Conservation (phyloP, 768 basidiomycete genomes). For the Collybia nuda region DNA sequence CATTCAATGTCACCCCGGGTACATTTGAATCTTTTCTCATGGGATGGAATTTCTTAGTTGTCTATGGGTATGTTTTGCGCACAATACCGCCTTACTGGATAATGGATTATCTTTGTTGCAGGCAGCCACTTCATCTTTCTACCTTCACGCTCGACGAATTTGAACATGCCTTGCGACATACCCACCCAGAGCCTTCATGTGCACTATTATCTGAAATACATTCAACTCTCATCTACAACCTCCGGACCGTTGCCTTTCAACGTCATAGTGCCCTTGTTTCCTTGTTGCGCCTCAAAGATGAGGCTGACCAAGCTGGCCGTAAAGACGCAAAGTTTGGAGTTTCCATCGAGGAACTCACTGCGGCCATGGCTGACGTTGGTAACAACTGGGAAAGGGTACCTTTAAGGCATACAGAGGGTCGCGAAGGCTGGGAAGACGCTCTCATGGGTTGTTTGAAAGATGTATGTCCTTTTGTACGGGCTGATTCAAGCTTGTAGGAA, state of each 20-base stretch:
- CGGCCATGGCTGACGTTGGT: slow-evolving; percentile 77
- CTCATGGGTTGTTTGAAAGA: slow-evolving; percentile 87
- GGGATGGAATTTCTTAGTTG: slow-evolving; percentile 92
- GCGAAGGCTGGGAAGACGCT: slow-evolving; percentile 91
- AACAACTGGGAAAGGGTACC: slow-evolving; percentile 86
- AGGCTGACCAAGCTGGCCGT: slow-evolving; percentile 37
- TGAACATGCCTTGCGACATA: slow-evolving; percentile 83
- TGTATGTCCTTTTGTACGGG: slow-evolving; percentile 47
- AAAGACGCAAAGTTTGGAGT: slow-evolving; percentile 53
- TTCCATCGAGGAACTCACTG: slow-evolving; percentile 59
- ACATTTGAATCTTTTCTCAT: slow-evolving; percentile 85
- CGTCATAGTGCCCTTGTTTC: slow-evolving; percentile 77
- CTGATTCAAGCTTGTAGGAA: not conserved
- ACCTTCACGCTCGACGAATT: slow-evolving; percentile 92
- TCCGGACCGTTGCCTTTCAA: slow-evolving; percentile 78
- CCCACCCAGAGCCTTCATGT: slow-evolving; percentile 66
- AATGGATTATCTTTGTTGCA: slow-evolving; percentile 26
- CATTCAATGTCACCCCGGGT: slow-evolving; percentile 63
- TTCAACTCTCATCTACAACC: slow-evolving; percentile 83
- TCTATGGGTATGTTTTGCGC: slow-evolving; percentile 76
- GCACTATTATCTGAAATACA: slow-evolving; percentile 85
- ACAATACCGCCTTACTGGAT: slow-evolving; percentile 8
- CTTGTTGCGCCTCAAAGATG: slow-evolving; percentile 46
- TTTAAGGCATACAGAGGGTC: slow-evolving; percentile 67
- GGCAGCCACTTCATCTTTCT: slow-evolving; percentile 86